phyloP scores from a whole-genome alignment of 176 grass and related monocot species.

The Microstegium vimineum region DNA sequence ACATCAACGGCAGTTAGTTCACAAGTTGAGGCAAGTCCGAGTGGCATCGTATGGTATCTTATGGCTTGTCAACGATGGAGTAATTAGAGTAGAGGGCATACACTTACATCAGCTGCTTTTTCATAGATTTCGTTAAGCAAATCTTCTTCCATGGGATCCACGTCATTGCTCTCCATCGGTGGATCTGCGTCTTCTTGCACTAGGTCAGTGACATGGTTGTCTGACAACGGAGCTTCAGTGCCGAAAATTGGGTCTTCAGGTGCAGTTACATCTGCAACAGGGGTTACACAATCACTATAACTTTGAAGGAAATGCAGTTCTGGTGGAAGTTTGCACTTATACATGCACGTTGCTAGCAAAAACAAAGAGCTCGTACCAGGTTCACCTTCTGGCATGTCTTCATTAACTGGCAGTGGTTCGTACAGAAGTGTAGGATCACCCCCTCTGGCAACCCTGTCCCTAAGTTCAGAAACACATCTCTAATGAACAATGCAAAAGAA shows the following conservation, averaged over 20 bases:
- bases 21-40: background rate
- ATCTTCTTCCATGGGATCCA: constrained; percentile 60
- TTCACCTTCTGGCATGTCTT: constrained; percentile 44
- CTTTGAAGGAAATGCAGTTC: background rate
- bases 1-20: background rate
- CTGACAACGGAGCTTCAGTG: constrained; percentile 12
- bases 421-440: constrained; percentile 76
- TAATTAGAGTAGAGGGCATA: background rate
- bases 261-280: constrained; percentile 40
- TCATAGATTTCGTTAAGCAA: constrained; percentile 67
- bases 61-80: background rate
- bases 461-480: constrained; percentile 78
- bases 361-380: constrained; percentile 28
- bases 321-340: background rate
- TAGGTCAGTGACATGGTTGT: constrained; percentile 9
- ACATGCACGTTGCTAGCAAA: background rate
- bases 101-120: constrained; percentile 52
- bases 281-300: background rate
- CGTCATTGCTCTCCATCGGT: constrained; percentile 30
- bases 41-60: background rate
- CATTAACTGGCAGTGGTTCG: constrained; percentile 45
- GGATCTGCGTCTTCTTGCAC: constrained; percentile 28
- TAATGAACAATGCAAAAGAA: constrained; percentile 22
- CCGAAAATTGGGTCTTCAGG: constrained; percentile 28
- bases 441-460: constrained; percentile 65